Base-by-base conservation (phyloP, 78 protist species). In the Chrysochromulina parva region DNA sequence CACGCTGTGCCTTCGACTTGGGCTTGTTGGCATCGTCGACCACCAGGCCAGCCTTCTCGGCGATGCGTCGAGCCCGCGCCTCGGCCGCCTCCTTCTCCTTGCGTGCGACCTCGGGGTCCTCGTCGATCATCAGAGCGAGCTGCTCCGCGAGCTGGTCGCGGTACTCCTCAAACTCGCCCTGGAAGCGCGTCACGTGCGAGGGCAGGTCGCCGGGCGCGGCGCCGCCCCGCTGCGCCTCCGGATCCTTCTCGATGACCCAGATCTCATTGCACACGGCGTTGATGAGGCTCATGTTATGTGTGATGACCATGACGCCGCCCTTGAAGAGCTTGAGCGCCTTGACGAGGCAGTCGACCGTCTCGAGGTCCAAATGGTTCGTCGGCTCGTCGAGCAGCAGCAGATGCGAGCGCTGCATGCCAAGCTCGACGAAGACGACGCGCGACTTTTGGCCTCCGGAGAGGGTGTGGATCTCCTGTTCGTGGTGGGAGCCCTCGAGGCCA, bases 371-470 rank as follows among this genome's bases (percentile, higher is more conserved):
- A 89, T 97, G 97, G 96, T 98, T 98, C 71, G 99, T 97, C 60
- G 99, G 99, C 95, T 98, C 98, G 66, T 97, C 98, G 74, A 98
- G 92, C 38, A 98, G 85, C 85, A 98, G 93, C 73, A 98, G 71
- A 91, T 98, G 99, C 48, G 99, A 98, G 26, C 76, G 76, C 48
- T 87, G 88, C 69, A 82, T 22, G 38, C 65, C 69, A 5, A 82
- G 3, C 88, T 57, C 69, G 38, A 57, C 88, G 14, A 98, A 92
- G 82, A 95, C 98, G 48, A 98, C 98, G 57, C 99, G 95, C 84
- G 94, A 81, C 94, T 82, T 82, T 24, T 82, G 69, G 38, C 88
- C 96, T 86, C 91, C 96, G 6, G 91, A 76, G 62, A 94, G 88
- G 53, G 47, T 50, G 26, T 48, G 47, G 88, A 93, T 90, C 60